Percentiles rank a stretch among this genome's conserved stretches.
Evolutionary conservation across 2,329 filamentous ascomycete genomes (phyloP).

Genomic region (Arthrocladium fulminans): DNA sequence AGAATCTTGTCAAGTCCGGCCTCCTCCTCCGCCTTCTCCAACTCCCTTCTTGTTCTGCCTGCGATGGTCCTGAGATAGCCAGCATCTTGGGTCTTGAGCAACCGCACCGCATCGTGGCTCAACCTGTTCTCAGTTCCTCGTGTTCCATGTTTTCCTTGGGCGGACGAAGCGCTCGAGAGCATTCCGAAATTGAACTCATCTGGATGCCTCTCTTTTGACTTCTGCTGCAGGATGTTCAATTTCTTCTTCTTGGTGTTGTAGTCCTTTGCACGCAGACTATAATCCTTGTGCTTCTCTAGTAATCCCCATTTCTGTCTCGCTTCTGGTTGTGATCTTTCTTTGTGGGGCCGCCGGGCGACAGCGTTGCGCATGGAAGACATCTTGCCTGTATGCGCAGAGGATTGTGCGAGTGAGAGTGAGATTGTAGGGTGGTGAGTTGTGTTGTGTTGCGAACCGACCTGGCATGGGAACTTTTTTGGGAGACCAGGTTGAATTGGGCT

Average conservation of each 20-base stretch:
- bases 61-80: slow-evolving; percentile 53
- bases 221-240: slow-evolving; percentile 50
- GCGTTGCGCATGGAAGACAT: slow-evolving; percentile 54
- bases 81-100: slow-evolving; percentile 58
- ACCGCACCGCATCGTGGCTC: slow-evolving; percentile 50
- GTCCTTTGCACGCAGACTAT: slow-evolving; percentile 56
- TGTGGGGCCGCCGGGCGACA: slow-evolving; percentile 73
- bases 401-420: not conserved
- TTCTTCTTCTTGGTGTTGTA: slow-evolving; percentile 55
- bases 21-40: slow-evolving; percentile 31
- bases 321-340: slow-evolving; percentile 77
- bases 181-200: slow-evolving; percentile 61
- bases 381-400: slow-evolving; percentile 14
- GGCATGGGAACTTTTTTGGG: not conserved
- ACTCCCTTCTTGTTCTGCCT: slow-evolving; percentile 44
- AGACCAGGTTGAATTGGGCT: not conserved
- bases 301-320: slow-evolving; percentile 81
- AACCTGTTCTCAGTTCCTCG: slow-evolving; percentile 41
- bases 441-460: slow-evolving; percentile 10
- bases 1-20: slow-evolving; percentile 28
- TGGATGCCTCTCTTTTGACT: slow-evolving; percentile 53
- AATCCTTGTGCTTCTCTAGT: slow-evolving; percentile 90
- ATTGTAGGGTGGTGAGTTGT: slow-evolving; percentile 11
- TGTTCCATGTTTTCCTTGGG: slow-evolving; percentile 34
- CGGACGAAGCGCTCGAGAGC: slow-evolving; percentile 42